Evolutionary conservation across 2,329 filamentous ascomycete species (phyloP).

Genomic region (Ophiocordyceps sinensis): DNA sequence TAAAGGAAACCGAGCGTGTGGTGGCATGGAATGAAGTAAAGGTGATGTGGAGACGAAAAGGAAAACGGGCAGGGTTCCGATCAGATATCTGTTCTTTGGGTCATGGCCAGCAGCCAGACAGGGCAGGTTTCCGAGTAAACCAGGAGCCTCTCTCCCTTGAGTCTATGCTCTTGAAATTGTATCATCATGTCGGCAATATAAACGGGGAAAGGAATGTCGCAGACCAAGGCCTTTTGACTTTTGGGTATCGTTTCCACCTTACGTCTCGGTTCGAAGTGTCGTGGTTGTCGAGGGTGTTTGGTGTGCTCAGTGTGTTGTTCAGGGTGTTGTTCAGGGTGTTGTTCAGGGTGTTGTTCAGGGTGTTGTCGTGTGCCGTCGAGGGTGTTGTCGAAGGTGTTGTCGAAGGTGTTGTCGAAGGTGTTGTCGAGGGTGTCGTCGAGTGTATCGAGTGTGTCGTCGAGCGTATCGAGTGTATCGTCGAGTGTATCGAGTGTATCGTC

Average conservation of each 20-base stretch:
- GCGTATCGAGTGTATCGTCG: too few relatives aligned
- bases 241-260: conserved; percentile 5
- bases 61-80: conserved; percentile 12
- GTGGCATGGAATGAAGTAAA: not conserved
- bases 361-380: too few relatives aligned
- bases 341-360: too few relatives aligned
- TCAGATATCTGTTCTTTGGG: conserved; percentile 35
- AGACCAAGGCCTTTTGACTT: not conserved
- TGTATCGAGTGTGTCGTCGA: not conserved
- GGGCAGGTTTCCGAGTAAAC: not conserved
- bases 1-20: not conserved
- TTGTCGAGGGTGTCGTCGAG: not conserved
- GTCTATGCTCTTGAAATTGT: not conserved
- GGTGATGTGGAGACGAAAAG: conserved; percentile 1
- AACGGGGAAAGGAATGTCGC: too few relatives aligned
- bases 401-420: not conserved
- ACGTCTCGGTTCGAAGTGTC: not conserved
- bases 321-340: too few relatives aligned
- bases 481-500: too few relatives aligned
- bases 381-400: not conserved
- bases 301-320: too few relatives aligned
- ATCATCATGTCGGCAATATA: too few relatives aligned
- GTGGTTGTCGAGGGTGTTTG: not conserved
- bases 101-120: not conserved
- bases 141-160: not conserved